Evolutionary conservation across 257 asterid genomes (phyloP), one percentile per base, ranked within the genome.

Genomic region (Marsdenia floribunda): DNA sequence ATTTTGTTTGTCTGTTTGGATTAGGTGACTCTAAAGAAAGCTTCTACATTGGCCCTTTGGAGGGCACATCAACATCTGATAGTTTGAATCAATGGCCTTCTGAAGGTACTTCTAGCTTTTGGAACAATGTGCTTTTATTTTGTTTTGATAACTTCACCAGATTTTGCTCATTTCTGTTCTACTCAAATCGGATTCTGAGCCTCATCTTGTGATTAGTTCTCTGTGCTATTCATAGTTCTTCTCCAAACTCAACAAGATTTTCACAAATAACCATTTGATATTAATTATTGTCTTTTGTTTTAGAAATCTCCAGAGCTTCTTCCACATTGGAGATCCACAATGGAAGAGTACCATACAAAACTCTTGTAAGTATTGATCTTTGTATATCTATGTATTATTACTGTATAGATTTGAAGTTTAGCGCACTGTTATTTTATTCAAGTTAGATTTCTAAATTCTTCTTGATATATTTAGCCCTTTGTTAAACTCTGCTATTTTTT

Each of bases 1-100:
- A 73, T 52, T 46, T 9, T 52, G 74, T 58, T 40, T 33, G 13
- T 72, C 6, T 65, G 40, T 33, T 55, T 57, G 75, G 55, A 73
- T 71, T 79, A 86, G 93, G 93, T 50, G 93, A 88, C 75, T 82
- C 86, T 9, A 88, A 86, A 77, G 91, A 88, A 77, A 80, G 83
- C 83, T 86, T 88, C 83, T 73, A 85, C 42, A 73, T 88, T 71
- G 91, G 93, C 42, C 78, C 91, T 73, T 77, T 79, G 70, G 86
- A 85, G 65, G 84, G 73, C 42, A 61, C 10, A 18, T 15, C 76
- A 13, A 63, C 76, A n/a, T 42, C 0, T 29, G 33, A 44, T 71
- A 19, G 66, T 72, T 75, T 83, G 77, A 88, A 88, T 80, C 93
- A 88, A 78, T 88, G 93, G 91, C 90, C 93, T 49, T 57, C 84